Conservation (phyloP, 768 basidiomycete genomes). For the Vararia minispora region DNA sequence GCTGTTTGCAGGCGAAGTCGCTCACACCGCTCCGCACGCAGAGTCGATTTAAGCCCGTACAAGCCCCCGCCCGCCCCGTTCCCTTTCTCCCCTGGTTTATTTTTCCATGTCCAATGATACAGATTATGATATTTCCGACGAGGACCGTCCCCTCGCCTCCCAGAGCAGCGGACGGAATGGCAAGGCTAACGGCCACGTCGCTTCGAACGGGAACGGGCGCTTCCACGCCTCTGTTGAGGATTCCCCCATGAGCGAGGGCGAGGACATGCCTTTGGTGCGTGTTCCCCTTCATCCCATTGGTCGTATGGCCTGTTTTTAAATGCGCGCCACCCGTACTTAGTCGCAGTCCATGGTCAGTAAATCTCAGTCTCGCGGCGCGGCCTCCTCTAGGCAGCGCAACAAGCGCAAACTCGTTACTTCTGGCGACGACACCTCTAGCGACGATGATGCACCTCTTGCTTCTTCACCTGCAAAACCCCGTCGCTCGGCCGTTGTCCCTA, state of each 20-base stretch:
- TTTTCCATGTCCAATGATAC: conserved; percentile 1
- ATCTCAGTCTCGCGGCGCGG: conserved; percentile 22
- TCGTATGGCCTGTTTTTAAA: background rate
- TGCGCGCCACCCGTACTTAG: conserved; percentile 32
- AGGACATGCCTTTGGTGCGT: conserved; percentile 63
- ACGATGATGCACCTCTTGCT: conserved; percentile 63
- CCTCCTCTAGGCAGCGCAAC: conserved; percentile 48
- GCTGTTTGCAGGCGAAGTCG: conserved; percentile 1
- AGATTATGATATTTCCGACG: conserved; percentile 35
- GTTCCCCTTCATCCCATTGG: background rate
- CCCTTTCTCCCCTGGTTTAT: conserved; percentile 1
- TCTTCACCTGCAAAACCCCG: conserved; percentile 55
- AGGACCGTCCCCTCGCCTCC: conserved; percentile 41
- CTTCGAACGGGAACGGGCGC: conserved; percentile 33
- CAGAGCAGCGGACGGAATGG: conserved; percentile 21
- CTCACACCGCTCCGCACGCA: no score
- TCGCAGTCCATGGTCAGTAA: conserved; percentile 25
- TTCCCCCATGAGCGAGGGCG: conserved; percentile 55
- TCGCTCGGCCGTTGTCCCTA: conserved; percentile 26
- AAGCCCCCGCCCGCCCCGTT: conserved; percentile 3
- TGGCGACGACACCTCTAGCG: conserved; percentile 49
- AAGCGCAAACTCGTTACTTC: conserved; percentile 23
- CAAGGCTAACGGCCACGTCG: conserved; percentile 28
- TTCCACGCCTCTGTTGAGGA: conserved; percentile 26
- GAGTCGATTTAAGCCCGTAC: no score